Percentiles rank a stretch among this genome's conserved stretches.
Evolutionary conservation across 2,329 filamentous ascomycete genomes (phyloP).

Genomic region (Xylaria multiplex): DNA sequence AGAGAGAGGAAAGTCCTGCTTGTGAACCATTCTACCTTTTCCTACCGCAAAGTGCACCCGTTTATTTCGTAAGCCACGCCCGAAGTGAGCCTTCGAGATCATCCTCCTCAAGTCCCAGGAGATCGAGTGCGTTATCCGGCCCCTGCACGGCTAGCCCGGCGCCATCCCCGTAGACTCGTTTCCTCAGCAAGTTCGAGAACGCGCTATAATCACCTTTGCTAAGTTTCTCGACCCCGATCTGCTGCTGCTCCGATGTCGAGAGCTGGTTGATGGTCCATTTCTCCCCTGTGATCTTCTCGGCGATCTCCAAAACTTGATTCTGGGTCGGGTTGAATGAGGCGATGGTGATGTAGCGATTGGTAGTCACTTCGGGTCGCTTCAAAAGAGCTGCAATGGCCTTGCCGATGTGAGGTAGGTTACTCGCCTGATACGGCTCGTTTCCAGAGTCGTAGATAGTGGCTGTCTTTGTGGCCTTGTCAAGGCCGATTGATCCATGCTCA

Average conservation of each 20-base stretch:
- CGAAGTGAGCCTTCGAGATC: conserved; percentile 41
- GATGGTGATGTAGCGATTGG: conserved; percentile 67
- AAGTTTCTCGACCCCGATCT: conserved; percentile 55
- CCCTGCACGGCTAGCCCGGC: conserved; percentile 40
- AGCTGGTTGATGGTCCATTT: conserved; percentile 60
- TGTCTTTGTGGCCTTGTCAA: conserved; percentile 59
- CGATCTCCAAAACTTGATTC: conserved; percentile 62
- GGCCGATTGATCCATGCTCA: conserved; percentile 59
- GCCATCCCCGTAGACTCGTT: conserved; percentile 43
- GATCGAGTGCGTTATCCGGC: conserved; percentile 38
- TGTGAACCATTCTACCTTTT: not conserved
- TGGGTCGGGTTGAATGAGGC: conserved; percentile 68
- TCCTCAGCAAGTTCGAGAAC: conserved; percentile 43
- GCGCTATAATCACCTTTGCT: conserved; percentile 53
- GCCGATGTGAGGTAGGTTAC: conserved; percentile 62
- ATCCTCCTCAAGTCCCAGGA: conserved; percentile 45
- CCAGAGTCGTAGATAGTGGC: conserved; percentile 68
- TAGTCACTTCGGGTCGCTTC: conserved; percentile 59
- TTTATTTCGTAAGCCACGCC: conserved; percentile 38
- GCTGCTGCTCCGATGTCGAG: conserved; percentile 50
- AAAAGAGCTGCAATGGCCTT: conserved; percentile 63
- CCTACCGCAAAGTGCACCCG: not conserved
- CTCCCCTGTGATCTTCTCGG: conserved; percentile 62
- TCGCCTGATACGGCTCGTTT: conserved; percentile 60
- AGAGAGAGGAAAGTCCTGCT: not conserved